These are phyloP conservation scores for Apiospora saccharicola DNA, from an alignment of 2,329 filamentous ascomycete species.

Conservation along the genomic window DNA sequence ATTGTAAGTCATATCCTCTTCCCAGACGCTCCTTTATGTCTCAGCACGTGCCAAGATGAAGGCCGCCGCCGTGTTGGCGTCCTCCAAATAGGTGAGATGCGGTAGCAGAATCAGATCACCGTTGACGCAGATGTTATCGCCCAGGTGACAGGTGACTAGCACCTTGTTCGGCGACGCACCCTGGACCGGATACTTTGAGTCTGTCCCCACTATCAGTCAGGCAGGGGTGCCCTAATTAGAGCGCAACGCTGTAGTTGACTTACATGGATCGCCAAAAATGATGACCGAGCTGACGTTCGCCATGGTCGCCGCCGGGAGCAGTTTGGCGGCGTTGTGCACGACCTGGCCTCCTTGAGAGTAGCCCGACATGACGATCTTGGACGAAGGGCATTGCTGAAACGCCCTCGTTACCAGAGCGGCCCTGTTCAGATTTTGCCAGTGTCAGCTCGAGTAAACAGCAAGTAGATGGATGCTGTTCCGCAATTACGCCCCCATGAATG, in stretches of 20 bases:
- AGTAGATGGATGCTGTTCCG: too few relatives aligned
- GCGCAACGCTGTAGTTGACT: neutral
- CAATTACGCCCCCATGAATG: too few relatives aligned
- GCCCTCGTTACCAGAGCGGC: slow-evolving; percentile 2
- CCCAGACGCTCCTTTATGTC: too few relatives aligned
- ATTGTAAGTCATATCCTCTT: too few relatives aligned
- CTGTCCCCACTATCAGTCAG: neutral
- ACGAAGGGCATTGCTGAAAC: neutral
- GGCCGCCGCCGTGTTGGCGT: neutral
- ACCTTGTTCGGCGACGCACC: slow-evolving; percentile 2
- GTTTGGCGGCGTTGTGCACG: slow-evolving; percentile 22
- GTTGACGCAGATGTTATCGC: slow-evolving; percentile 14
- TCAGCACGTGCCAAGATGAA: neutral
- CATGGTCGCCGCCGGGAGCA: neutral
- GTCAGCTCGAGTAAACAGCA: neutral
- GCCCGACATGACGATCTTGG: slow-evolving; percentile 24
- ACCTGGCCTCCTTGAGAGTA: slow-evolving; percentile 23
- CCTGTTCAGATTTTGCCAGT: neutral
- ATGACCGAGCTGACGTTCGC: slow-evolving; percentile 9
- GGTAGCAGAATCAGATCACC: neutral
- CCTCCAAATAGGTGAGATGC: neutral
- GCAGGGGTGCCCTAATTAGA: neutral
- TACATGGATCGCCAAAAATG: slow-evolving; percentile 17
- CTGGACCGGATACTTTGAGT: neutral
- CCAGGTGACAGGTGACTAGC: neutral